Evolutionary conservation across 768 basidiomycete species (phyloP).

Genomic region (Leccinum uliginosum): DNA sequence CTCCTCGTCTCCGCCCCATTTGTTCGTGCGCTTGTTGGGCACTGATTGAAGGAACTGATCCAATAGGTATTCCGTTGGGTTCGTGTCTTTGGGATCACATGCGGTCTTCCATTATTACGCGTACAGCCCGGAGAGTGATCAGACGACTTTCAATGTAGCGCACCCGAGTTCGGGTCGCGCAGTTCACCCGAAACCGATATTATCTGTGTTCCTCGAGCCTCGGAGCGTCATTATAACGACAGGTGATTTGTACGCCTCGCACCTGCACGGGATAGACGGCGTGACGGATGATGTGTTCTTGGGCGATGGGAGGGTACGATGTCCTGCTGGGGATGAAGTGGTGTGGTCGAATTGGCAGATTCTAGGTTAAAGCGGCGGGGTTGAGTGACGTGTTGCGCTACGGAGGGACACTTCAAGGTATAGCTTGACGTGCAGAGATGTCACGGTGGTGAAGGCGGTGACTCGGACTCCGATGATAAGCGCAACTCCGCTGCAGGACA

Average conservation of each 20-base stretch:
- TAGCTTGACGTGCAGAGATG: conserved; percentile 85
- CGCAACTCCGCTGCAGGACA: background rate
- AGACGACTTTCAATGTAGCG: conserved; percentile 17
- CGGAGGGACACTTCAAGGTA: conserved; percentile 61
- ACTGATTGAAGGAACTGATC: too few species aligned
- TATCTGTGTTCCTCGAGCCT: conserved; percentile 78
- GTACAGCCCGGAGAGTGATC: conserved; percentile 36
- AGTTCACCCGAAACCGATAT: conserved; percentile 61
- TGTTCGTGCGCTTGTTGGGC: too few species aligned
- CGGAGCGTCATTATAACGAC: conserved; percentile 81
- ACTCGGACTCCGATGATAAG: background rate
- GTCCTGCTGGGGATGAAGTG: conserved; percentile 28
- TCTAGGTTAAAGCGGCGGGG: conserved; percentile 42
- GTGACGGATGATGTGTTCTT: conserved; percentile 45
- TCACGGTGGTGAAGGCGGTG: conserved; percentile 62
- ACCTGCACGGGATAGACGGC: conserved; percentile 77
- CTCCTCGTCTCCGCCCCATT: too few species aligned
- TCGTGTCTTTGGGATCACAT: conserved; percentile 85
- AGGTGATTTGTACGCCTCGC: conserved; percentile 59
- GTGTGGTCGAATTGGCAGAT: conserved; percentile 56
- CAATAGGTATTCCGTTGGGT: too few species aligned
- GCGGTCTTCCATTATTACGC: conserved; percentile 79
- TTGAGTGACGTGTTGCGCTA: conserved; percentile 36
- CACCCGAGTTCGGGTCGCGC: conserved; percentile 38
- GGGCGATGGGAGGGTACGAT: conserved; percentile 17